Percentiles rank a stretch among this genome's conserved stretches.
Evolutionary conservation across 1,284 basidiomycete genomes (phyloP).

Genomic region (Microbotryum violaceum): DNA sequence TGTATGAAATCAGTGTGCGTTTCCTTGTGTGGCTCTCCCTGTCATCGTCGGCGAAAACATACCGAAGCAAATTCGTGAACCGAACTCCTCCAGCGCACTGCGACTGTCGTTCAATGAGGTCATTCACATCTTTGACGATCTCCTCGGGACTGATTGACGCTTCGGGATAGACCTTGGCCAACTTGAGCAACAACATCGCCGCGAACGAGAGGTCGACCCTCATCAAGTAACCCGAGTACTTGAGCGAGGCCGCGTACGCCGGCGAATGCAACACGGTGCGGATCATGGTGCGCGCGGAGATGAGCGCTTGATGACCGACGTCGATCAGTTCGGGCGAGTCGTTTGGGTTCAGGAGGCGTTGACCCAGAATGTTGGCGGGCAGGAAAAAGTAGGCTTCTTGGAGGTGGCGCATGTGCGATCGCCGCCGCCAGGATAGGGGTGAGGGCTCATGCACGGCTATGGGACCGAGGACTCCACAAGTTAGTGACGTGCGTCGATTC

Average conservation of each 20-base stretch:
- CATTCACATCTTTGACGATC: slow-evolving; percentile 5
- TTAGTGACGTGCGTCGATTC: background rate
- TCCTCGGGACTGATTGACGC: slow-evolving; percentile 11
- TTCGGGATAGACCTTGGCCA: background rate
- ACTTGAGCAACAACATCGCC: slow-evolving; percentile 14
- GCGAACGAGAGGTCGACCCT: slow-evolving; percentile 19
- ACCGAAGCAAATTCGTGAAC: slow-evolving; percentile 11
- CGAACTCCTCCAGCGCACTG: slow-evolving; percentile 9
- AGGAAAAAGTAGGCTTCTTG: slow-evolving; percentile 15
- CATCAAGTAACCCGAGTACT: slow-evolving; percentile 15
- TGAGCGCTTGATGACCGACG: slow-evolving; percentile 7
- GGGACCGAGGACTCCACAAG: background rate
- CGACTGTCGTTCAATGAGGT: slow-evolving; percentile 8
- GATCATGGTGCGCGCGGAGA: slow-evolving; percentile 3
- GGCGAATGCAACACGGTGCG: slow-evolving; percentile 9
- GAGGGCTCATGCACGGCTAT: slow-evolving; percentile 3
- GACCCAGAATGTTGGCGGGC: slow-evolving; percentile 1
- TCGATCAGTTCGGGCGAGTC: slow-evolving; percentile 2
- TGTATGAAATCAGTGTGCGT: background rate
- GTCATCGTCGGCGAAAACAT: background rate
- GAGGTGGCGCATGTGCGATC: slow-evolving; percentile 9
- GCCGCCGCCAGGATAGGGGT: slow-evolving; percentile 12
- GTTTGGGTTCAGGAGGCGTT: slow-evolving; percentile 6
- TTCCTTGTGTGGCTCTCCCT: background rate
- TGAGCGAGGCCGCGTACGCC: slow-evolving; percentile 6